phyloP scores from a whole-genome alignment of 2,329 filamentous ascomycete genomes.

The Apiospora arundinis region DNA sequence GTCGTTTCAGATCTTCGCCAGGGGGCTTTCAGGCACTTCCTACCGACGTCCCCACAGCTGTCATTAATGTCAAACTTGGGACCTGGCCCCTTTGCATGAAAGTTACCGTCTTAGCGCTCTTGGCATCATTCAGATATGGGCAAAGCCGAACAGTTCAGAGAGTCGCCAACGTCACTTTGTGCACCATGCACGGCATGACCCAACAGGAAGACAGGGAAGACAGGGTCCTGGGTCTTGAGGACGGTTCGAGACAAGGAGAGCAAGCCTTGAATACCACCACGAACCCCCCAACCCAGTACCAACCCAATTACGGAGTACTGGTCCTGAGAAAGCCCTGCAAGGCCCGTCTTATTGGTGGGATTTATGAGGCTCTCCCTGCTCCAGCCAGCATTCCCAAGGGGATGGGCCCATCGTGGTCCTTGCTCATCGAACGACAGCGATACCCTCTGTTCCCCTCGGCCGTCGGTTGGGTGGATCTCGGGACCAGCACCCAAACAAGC shows the following conservation, averaged over 20 bases:
- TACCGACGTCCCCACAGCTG: background rate
- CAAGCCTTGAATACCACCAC: background rate
- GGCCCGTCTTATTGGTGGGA: background rate
- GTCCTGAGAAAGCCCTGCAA: background rate
- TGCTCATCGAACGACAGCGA: slow-evolving; percentile 15
- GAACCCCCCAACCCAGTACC: too few relatives aligned
- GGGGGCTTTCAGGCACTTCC: background rate
- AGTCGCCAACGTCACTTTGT: background rate
- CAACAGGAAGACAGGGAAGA: too few relatives aligned
- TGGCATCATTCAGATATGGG: background rate
- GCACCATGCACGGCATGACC: background rate
- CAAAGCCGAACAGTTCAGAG: background rate
- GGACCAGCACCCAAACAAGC: slow-evolving; percentile 7
- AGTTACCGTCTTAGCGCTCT: background rate
- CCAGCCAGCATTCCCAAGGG: background rate
- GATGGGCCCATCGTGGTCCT: slow-evolving; percentile 14
- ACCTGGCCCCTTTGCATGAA: slow-evolving; percentile 13
- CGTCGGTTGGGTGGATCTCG: background rate
- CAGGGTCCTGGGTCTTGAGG: background rate
- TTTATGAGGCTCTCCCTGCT: slow-evolving; percentile 5
- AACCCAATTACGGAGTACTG: too few relatives aligned
- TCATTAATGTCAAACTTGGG: slow-evolving; percentile 18
- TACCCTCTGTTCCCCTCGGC: background rate
- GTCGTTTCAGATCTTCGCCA: slow-evolving; percentile 15
- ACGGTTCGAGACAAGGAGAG: background rate